Evolutionary conservation across 257 asterid genomes (phyloP).

Genomic region (Rehmannia glutinosa): DNA sequence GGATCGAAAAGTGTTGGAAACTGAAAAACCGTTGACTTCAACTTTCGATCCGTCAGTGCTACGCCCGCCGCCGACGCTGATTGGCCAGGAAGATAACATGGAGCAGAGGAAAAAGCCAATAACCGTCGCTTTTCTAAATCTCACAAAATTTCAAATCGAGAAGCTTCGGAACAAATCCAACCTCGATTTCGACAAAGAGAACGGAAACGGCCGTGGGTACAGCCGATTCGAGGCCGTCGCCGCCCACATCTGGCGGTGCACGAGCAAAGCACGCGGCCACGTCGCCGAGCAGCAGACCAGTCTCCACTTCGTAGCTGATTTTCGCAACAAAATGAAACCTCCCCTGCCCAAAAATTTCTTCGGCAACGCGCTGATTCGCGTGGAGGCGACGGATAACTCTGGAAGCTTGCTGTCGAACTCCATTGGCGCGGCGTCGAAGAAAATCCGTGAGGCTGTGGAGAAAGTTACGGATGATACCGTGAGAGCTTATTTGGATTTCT

Average conservation of each 20-base stretch:
- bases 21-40: not conserved
- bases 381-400: constrained; percentile 45
- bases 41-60: constrained; percentile 41
- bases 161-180: constrained; percentile 43
- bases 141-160: constrained; percentile 33
- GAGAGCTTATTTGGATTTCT: constrained; percentile 49
- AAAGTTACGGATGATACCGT: constrained; percentile 50
- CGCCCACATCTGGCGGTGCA: constrained; percentile 83
- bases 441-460: constrained; percentile 47
- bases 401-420: constrained; percentile 37
- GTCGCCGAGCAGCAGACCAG: constrained; percentile 52
- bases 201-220: constrained; percentile 32
- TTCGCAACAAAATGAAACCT: constrained; percentile 57
- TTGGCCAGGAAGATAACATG: constrained; percentile 33
- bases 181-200: constrained; percentile 9
- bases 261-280: constrained; percentile 67
- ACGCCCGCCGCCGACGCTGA: constrained; percentile 46
- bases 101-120: constrained; percentile 44
- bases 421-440: constrained; percentile 30
- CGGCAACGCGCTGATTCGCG: constrained; percentile 67
- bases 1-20: constrained; percentile 30
- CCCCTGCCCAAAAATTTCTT: constrained; percentile 57
- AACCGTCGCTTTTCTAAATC: constrained; percentile 29
- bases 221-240: constrained; percentile 73
- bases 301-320: constrained; percentile 60